Conservation (phyloP, 352 stramenopile species). For the Hyaloperonospora brassicae region DNA sequence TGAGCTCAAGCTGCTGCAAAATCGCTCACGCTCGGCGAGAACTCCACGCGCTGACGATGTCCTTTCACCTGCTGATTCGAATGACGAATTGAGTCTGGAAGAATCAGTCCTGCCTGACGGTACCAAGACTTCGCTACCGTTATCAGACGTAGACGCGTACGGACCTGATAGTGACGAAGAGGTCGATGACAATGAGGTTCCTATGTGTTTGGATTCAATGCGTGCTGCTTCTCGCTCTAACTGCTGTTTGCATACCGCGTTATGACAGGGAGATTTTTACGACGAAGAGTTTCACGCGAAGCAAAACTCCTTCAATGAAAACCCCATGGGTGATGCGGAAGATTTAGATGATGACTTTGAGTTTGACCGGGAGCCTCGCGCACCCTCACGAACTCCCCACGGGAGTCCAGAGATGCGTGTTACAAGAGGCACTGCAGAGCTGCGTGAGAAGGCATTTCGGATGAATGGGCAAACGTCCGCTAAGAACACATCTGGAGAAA, state of each 20-base stretch:
- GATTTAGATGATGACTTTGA: conserved; percentile 86
- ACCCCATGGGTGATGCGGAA: conserved; percentile 58
- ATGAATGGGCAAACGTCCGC: conserved; percentile 45
- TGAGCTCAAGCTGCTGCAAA: conserved; percentile 77
- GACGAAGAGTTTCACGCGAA: conserved; percentile 73
- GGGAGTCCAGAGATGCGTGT: conserved; percentile 47
- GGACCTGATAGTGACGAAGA: conserved; percentile 80
- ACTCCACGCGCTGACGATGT: conserved; percentile 51
- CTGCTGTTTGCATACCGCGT: background rate
- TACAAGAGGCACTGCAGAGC: conserved; percentile 28
- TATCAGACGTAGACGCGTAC: conserved; percentile 54
- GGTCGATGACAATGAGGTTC: conserved; percentile 76
- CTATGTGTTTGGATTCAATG: background rate
- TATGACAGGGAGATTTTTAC: conserved; percentile 54
- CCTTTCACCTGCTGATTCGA: conserved; percentile 64
- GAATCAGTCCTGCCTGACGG: conserved; percentile 56
- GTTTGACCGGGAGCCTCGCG: conserved; percentile 68
- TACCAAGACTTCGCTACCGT: conserved; percentile 40
- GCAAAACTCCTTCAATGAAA: conserved; percentile 73
- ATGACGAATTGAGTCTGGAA: conserved; percentile 65
- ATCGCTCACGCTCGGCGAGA: conserved; percentile 54
- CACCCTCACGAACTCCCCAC: conserved; percentile 37
- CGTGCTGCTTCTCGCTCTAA: background rate
- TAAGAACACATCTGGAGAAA: conserved; percentile 45
- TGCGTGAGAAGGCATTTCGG: conserved; percentile 39